Evolutionary conservation across 176 grass and related monocot species (phyloP), one percentile per base, ranked within the genome.

Genomic region (Musa troglodytarum): DNA sequence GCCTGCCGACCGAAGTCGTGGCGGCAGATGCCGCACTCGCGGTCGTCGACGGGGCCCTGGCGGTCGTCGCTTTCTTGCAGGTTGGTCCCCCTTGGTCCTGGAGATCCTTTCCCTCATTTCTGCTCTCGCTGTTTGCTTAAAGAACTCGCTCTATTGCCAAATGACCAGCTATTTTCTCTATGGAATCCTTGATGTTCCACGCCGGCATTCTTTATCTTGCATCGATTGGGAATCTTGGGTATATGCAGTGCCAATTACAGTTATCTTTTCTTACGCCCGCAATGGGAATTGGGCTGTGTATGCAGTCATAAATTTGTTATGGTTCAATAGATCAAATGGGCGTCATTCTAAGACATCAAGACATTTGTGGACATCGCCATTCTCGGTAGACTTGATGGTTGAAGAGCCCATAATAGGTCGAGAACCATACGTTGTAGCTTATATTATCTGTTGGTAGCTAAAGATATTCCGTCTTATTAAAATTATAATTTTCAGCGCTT

Each of bases 41-140:
- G 55, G 73, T 80, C 21, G 54, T 95, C 68, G 88, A 95, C 9
- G 85, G 80, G 19, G 65, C 78, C 79, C 85, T 95, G 82, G 81
- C 88, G 1, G 52, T 73, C 62, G 79, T 76, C 19, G 82, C 88
- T 76, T 94, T 95, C 81, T 61, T 99, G 77, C 96, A 99, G 96
- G 96, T 94, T 25, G 55, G 28, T 23, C 23, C 5, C 28, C 9
- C 70, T 76, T 76, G 64, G 80, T 76, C 53, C 9, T 29, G 22
- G 8, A 9, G 52, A 3, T 77, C 3, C 15, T 34, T 64, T 49
- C 25, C 51, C 51, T 17, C 74, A 51, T 53, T 72, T n/a, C 22
- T 6, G 0, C 66, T 19, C 25, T 74, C 16, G 10, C 43, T 49
- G 8, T 21, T 51, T 50, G 25, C 10, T 52, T 17, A 17, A 15